phyloP scores from a whole-genome alignment of 768 basidiomycete species.

The Lyophyllum semitale region DNA sequence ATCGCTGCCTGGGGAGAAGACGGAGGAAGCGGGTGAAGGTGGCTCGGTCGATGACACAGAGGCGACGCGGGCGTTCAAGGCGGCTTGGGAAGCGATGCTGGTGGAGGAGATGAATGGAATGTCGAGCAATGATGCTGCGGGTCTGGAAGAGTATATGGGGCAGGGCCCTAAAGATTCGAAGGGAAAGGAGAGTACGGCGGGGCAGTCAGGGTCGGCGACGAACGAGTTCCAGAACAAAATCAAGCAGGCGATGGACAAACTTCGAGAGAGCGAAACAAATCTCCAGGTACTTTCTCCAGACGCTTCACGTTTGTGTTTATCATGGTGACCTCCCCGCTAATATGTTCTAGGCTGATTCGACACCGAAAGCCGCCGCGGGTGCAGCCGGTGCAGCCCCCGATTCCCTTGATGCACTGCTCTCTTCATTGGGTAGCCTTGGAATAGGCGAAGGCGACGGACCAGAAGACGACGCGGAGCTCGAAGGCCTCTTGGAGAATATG shows the following conservation, averaged over 20 bases:
- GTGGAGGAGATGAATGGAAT: conserved; percentile 59
- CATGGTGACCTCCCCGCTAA: neutral
- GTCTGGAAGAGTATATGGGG: conserved; percentile 18
- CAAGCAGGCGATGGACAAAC: conserved; percentile 68
- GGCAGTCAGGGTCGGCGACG: neutral
- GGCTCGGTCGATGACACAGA: conserved; percentile 29
- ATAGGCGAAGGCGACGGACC: conserved; percentile 29
- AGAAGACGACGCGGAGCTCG: conserved; percentile 53
- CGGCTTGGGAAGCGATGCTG: conserved; percentile 75
- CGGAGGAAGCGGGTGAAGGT: conserved; percentile 23
- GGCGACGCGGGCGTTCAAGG: conserved; percentile 45
- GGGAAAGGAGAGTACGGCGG: neutral
- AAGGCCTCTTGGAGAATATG: conserved; percentile 75
- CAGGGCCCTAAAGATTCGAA: conserved; percentile 1
- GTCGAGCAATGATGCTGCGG: conserved; percentile 21
- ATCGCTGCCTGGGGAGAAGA: conserved; percentile 5
- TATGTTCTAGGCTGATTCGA: conserved; percentile 18
- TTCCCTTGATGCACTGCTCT: conserved; percentile 54
- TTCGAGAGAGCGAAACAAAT: conserved; percentile 65
- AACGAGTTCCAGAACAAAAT: conserved; percentile 70
- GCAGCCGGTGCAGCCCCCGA: conserved; percentile 26
- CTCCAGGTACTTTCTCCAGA: conserved; percentile 40
- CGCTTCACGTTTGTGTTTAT: neutral
- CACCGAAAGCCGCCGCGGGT: conserved; percentile 17
- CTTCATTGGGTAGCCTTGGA: conserved; percentile 43